Conservation (phyloP, 768 basidiomycete species). For the Hemileccinum rubropunctum region DNA sequence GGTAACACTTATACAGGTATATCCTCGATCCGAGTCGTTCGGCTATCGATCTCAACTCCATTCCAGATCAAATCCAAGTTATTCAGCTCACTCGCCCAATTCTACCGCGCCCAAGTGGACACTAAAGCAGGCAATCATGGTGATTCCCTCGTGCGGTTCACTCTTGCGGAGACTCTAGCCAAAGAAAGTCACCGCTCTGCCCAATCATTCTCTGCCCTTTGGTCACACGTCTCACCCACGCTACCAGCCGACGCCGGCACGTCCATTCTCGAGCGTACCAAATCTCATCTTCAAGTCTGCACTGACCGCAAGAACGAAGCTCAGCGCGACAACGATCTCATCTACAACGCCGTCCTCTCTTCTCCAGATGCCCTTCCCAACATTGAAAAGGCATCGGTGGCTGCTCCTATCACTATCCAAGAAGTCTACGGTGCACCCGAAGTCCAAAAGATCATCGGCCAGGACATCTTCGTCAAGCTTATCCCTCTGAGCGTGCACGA, state of each 20-base stretch:
- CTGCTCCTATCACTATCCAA: conserved; percentile 87
- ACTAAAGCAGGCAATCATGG: conserved; percentile 76
- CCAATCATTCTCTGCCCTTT: conserved; percentile 64
- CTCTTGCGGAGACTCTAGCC: conserved; percentile 69
- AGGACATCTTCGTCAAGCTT: conserved; percentile 83
- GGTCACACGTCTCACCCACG: conserved; percentile 73
- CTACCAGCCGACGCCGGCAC: conserved; percentile 84
- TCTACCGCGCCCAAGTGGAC: conserved; percentile 82
- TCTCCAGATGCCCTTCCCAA: conserved; percentile 71
- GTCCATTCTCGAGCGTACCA: conserved; percentile 78
- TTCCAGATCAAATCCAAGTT: conserved; percentile 87
- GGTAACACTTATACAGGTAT: conserved; percentile 81
- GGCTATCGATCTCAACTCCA: conserved; percentile 4
- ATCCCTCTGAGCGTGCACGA: conserved; percentile 95
- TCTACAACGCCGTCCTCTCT: conserved; percentile 91
- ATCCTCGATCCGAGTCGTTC: conserved; percentile 7
- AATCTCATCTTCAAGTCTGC: conserved; percentile 75
- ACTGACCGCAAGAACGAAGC: conserved; percentile 74
- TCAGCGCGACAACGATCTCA: conserved; percentile 90
- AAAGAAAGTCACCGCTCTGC: conserved; percentile 80
- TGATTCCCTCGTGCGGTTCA: conserved; percentile 78
- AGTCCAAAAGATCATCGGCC: conserved; percentile 92
- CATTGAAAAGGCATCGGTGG: conserved; percentile 82
- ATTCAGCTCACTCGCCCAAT: conserved; percentile 83
- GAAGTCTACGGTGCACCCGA: conserved; percentile 90